Evolutionary conservation across 1,284 basidiomycete species (phyloP), one percentile per base, ranked within the genome.

Genomic region (Earliella scabrosa): DNA sequence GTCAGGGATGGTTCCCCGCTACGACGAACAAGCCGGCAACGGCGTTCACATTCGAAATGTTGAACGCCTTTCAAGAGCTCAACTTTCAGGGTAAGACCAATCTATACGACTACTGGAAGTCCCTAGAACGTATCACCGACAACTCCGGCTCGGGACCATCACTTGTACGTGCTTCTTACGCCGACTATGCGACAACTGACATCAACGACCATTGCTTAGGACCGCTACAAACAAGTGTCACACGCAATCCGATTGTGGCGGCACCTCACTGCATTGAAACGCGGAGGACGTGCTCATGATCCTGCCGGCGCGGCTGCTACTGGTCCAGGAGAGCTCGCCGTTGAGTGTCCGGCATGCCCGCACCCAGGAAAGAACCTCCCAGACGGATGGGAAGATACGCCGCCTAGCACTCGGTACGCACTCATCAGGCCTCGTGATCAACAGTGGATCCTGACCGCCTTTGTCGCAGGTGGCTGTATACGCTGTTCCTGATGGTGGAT

Each of bases 181-280:
- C 9, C 3, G 11, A 34, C 13, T 3, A 10, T 13, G 11, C n/a
- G 2, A 4, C n/a, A 34, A 16, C 32, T 34, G 32, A 34, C n/a
- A 10, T 34, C 9, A 16, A 34, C 9, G 11, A 16, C 32, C n/a
- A n/a, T n/a, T n/a, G n/a, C n/a, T n/a, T n/a, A 34, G 32, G 9
- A 34, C 20, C 41, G 40, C 14, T 54, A 56, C 36, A 52, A 56
- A 18, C 43, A 59, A 46, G 7, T 40, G 16, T 34, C 26, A 6
- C 36, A 46, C n/a, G 18, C 3, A 7, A 13, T 50, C 16, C 18
- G 45, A 4, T 14, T 40, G 11, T 65, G 58, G 55, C 52, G 63
- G 0, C 58, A 68, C 50, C 18, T 72, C n/a, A 59, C 53, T n/a
- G 53, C 64, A 45, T 26, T 68, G 29, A 70, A 71, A 51, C 57